Conservation (phyloP, 176 grass and related monocot species). For the Rhynchospora tenuis region DNA sequence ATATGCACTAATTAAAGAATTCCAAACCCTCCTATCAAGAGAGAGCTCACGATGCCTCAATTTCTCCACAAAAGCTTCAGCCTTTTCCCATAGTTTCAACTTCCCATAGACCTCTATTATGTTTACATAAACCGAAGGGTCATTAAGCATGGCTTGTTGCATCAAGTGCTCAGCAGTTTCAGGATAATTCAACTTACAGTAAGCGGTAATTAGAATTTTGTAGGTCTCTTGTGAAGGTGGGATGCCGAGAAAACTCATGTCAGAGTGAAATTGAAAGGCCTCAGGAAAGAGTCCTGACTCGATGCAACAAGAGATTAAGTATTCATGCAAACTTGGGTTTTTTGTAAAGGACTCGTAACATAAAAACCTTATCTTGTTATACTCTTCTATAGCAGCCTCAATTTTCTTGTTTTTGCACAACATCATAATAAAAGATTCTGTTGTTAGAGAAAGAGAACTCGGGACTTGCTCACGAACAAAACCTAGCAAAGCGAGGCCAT, state of each 20-base stretch:
- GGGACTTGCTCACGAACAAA: constrained; percentile 43
- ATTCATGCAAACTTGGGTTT: constrained; percentile 50
- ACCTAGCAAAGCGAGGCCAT: constrained; percentile 63
- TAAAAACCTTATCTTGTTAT: constrained; percentile 39
- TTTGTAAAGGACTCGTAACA: constrained; percentile 36
- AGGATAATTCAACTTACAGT: constrained; percentile 83
- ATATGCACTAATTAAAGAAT: constrained; percentile 85
- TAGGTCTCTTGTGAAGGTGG: constrained; percentile 55
- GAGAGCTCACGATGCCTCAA: constrained; percentile 36
- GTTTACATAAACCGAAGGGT: constrained; percentile 41
- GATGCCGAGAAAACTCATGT: constrained; percentile 71
- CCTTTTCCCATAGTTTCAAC: constrained; percentile 69
- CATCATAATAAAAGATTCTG: constrained; percentile 72
- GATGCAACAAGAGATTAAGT: constrained; percentile 61
- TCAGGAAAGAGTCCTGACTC: constrained; percentile 52
- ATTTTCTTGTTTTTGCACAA: constrained; percentile 52
- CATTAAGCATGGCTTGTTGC: constrained; percentile 47
- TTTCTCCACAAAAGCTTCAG: constrained; percentile 64
- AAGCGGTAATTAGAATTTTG: constrained; percentile 51
- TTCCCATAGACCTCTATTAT: constrained; percentile 79
- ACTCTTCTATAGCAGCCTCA: constrained; percentile 50
- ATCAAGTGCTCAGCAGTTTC: constrained; percentile 72
- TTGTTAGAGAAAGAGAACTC: constrained; percentile 49
- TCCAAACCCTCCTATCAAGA: constrained; percentile 80
- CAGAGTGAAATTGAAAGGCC: constrained; percentile 74